phyloP scores from a whole-genome alignment of 352 stramenopile genomes.

The Phytophthora melonis region DNA sequence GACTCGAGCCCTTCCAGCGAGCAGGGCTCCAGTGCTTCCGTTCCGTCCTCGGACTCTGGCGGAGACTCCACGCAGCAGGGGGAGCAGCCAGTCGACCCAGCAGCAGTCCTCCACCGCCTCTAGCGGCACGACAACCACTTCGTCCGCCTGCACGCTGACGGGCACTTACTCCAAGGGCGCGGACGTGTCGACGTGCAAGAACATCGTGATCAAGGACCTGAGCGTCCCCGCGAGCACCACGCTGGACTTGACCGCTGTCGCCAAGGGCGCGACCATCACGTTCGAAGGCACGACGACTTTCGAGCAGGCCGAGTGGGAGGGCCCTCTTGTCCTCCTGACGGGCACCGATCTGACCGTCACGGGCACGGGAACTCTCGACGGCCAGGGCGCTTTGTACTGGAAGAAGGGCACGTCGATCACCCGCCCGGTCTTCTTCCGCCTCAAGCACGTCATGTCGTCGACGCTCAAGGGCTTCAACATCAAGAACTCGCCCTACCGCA shows the following conservation, averaged over 20 bases:
- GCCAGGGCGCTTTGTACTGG: slow-evolving; percentile 41
- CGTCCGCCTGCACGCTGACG: slow-evolving; percentile 28
- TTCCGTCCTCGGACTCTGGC: slow-evolving; percentile 1
- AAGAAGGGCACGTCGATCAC: slow-evolving; percentile 39
- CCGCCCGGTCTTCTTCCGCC: slow-evolving; percentile 44
- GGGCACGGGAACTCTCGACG: slow-evolving; percentile 36
- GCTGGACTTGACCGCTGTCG: slow-evolving; percentile 46
- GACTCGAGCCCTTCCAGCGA: neutral
- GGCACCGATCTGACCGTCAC: slow-evolving; percentile 34
- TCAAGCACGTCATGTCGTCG: slow-evolving; percentile 35
- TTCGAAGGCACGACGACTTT: slow-evolving; percentile 53
- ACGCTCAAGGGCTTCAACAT: slow-evolving; percentile 51
- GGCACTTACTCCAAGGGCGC: slow-evolving; percentile 41
- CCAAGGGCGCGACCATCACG: slow-evolving; percentile 41
- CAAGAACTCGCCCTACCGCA: slow-evolving; percentile 56
- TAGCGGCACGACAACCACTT: slow-evolving; percentile 16
- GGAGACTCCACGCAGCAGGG: slow-evolving; percentile 13
- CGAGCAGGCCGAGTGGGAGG: slow-evolving; percentile 41
- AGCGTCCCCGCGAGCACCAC: slow-evolving; percentile 41
- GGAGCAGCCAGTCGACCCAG: slow-evolving; percentile 25
- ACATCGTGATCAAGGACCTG: slow-evolving; percentile 45
- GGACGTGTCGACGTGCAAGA: slow-evolving; percentile 41
- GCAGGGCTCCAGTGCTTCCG: slow-evolving; percentile 10
- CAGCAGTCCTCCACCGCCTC: slow-evolving; percentile 33
- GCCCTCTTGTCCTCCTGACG: slow-evolving; percentile 43